phyloP scores from a whole-genome alignment of 2,329 filamentous ascomycete species.

The Talaromyces sp. region DNA sequence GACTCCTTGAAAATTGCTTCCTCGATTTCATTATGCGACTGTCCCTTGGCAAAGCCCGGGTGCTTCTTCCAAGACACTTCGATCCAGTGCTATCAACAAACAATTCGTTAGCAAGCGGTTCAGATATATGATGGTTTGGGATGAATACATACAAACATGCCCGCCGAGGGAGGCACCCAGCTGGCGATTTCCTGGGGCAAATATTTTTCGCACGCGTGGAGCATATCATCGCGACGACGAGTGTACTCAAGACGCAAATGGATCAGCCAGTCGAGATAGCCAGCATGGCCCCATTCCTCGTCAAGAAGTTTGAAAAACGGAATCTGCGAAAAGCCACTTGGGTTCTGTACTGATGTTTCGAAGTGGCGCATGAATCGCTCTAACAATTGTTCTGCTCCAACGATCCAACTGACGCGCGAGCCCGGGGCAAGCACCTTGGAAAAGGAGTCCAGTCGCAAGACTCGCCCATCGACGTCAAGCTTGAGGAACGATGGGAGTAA shows the following conservation, averaged over 20 bases:
- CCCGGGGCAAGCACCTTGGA: slow-evolving; percentile 86
- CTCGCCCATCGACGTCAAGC: slow-evolving; percentile 79
- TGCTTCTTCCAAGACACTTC: slow-evolving; percentile 42
- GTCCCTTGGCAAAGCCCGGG: slow-evolving; percentile 32
- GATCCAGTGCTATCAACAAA: slow-evolving; percentile 39
- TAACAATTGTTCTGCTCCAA: slow-evolving; percentile 75
- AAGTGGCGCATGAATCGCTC: slow-evolving; percentile 76
- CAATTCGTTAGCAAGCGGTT: not conserved
- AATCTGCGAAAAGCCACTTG: slow-evolving; percentile 76
- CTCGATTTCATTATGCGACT: slow-evolving; percentile 55
- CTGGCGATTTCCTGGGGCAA: slow-evolving; percentile 66
- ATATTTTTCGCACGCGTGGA: slow-evolving; percentile 70
- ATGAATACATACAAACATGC: slow-evolving; percentile 80
- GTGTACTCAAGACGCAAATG: slow-evolving; percentile 78
- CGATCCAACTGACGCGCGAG: slow-evolving; percentile 80
- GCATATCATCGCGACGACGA: slow-evolving; percentile 65
- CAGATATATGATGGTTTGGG: not conserved
- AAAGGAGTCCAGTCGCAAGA: slow-evolving; percentile 87
- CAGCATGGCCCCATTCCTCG: slow-evolving; percentile 86
- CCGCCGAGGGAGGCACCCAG: slow-evolving; percentile 73
- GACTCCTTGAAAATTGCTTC: slow-evolving; percentile 76
- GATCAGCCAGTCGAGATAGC: slow-evolving; percentile 86
- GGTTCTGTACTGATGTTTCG: slow-evolving; percentile 79
- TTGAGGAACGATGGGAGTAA: slow-evolving; percentile 71
- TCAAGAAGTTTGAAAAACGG: slow-evolving; percentile 85